These are phyloP conservation scores for Penicillium psychrosexuale DNA, from an alignment of 2,329 filamentous ascomycete species.

Conservation along the genomic window DNA sequence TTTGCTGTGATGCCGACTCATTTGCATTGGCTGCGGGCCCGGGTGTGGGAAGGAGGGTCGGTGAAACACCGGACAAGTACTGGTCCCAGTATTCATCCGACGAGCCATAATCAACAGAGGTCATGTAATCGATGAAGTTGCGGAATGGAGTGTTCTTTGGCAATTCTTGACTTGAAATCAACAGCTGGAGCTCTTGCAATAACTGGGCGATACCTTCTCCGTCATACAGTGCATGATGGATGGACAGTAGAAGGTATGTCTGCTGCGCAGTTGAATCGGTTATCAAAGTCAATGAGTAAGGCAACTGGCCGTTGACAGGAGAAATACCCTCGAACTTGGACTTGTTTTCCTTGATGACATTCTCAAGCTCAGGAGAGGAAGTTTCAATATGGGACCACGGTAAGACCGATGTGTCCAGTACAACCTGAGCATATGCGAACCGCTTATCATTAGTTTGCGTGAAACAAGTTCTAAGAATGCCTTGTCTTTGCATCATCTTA, in stretches of 20 bases:
- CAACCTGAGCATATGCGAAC: slow-evolving; percentile 69
- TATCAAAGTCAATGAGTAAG: slow-evolving; percentile 30
- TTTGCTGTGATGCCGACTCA: slow-evolving; percentile 15
- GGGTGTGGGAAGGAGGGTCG: slow-evolving; percentile 34
- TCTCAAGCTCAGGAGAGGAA: slow-evolving; percentile 20
- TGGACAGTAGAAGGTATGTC: slow-evolving; percentile 45
- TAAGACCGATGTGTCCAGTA: slow-evolving; percentile 52
- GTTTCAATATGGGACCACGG: slow-evolving; percentile 50
- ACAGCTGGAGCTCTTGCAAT: slow-evolving; percentile 65
- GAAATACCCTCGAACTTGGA: slow-evolving; percentile 18
- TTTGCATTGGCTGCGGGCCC: background rate
- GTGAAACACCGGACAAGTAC: slow-evolving; percentile 53
- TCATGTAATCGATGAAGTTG: slow-evolving; percentile 61
- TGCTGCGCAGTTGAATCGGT: slow-evolving; percentile 10
- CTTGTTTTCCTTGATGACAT: slow-evolving; percentile 50
- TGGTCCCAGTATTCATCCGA: slow-evolving; percentile 65
- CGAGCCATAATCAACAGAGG: slow-evolving; percentile 47
- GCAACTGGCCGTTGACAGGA: slow-evolving; percentile 25
- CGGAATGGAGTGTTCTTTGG: slow-evolving; percentile 55
- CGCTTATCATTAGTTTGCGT: slow-evolving; percentile 58
- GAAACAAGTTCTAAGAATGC: slow-evolving; percentile 76
- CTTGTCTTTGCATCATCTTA: slow-evolving; percentile 62
- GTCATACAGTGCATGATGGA: slow-evolving; percentile 86
- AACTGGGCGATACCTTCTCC: slow-evolving; percentile 71
- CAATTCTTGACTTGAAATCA: slow-evolving; percentile 52